phyloP scores from a whole-genome alignment of 192 early-diverging fungal species.

The Backusella macrospora region DNA sequence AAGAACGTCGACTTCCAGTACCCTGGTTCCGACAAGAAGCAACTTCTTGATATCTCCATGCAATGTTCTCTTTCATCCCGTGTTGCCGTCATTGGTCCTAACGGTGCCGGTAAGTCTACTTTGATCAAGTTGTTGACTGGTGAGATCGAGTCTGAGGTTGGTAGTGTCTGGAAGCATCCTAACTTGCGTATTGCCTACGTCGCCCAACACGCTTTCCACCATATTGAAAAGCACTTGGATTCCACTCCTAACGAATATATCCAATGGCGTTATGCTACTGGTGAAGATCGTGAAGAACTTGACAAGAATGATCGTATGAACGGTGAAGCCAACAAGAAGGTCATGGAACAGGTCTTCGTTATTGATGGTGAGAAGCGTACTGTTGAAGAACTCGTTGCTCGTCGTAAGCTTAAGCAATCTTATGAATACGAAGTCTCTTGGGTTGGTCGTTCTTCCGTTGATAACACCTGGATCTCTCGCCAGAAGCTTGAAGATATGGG shows the following conservation, averaged over 20 bases:
- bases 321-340: slow-evolving; percentile 68
- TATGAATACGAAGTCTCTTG: too few relatives aligned
- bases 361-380: slow-evolving; percentile 64
- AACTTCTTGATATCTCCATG: slow-evolving; percentile 64
- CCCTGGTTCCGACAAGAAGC: slow-evolving; percentile 64
- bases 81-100: slow-evolving; percentile 79
- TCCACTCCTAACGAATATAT: slow-evolving; percentile 76
- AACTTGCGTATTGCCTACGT: slow-evolving; percentile 84
- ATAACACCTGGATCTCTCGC: slow-evolving; percentile 74
- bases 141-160: slow-evolving; percentile 70
- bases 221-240: slow-evolving; percentile 81
- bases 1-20: slow-evolving; percentile 70
- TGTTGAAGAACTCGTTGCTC: slow-evolving; percentile 64
- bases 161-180: slow-evolving; percentile 80
- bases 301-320: slow-evolving; percentile 74
- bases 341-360: slow-evolving; percentile 51
- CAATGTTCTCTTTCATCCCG: slow-evolving; percentile 73
- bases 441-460: slow-evolving; percentile 61
- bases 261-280: slow-evolving; percentile 79
- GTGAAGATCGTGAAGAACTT: slow-evolving; percentile 77
- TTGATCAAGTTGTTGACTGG: slow-evolving; percentile 77
- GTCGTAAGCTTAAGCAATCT: slow-evolving; percentile 83
- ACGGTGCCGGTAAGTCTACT: slow-evolving; percentile 77
- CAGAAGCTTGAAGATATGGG: slow-evolving; percentile 74
- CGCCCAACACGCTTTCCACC: slow-evolving; percentile 89